Percentiles rank a stretch among this genome's conserved stretches.
These are phyloP conservation scores for Alternaria postmessia DNA, from an alignment of 2,329 filamentous ascomycete species.

Conservation along the genomic window DNA sequence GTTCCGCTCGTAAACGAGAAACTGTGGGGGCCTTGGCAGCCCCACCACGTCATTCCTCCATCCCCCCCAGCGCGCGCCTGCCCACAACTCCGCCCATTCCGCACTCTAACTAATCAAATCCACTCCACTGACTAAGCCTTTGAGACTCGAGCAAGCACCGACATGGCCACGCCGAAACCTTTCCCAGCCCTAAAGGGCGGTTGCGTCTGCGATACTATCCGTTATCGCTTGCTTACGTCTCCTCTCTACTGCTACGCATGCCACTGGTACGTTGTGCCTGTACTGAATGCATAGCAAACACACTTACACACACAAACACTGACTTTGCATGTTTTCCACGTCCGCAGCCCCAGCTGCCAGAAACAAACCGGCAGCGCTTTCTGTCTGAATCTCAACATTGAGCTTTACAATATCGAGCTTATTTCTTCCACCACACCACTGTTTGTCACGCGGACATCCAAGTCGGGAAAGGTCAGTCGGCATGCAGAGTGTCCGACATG, in stretches of 20 bases:
- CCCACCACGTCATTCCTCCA: not conserved
- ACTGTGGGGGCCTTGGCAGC: too few relatives aligned
- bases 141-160: not conserved
- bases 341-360: constrained; percentile 31
- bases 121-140: not conserved
- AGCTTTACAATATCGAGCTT: constrained; percentile 30
- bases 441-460: not conserved
- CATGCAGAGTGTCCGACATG: constrained; percentile 34
- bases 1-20: too few relatives aligned
- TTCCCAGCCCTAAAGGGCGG: constrained; percentile 44
- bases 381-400: constrained; percentile 33
- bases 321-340: too few relatives aligned
- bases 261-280: constrained; percentile 28
- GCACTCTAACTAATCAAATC: not conserved
- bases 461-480: not conserved
- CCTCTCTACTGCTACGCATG: constrained; percentile 44
- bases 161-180: constrained; percentile 15
- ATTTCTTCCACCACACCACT: constrained; percentile 25
- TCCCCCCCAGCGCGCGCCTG: not conserved
- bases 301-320: too few relatives aligned
- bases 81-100: not conserved
- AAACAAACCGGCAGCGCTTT: constrained; percentile 37
- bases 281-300: too few relatives aligned
- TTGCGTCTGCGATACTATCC: constrained; percentile 35
- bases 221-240: constrained; percentile 37